Conservation (phyloP, 331 rosid species). For the Telfairia occidentalis region DNA sequence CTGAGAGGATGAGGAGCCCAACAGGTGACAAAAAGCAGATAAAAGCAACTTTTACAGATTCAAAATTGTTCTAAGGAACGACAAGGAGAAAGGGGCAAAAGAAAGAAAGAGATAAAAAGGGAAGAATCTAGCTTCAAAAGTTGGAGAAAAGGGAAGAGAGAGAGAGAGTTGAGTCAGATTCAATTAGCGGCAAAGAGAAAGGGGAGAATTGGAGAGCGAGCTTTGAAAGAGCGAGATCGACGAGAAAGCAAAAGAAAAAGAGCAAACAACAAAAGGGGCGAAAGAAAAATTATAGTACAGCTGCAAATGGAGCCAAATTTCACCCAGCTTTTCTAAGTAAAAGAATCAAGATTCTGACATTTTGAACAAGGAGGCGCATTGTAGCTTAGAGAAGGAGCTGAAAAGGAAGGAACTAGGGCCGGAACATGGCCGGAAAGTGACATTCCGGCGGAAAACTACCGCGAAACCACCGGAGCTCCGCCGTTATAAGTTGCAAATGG, state of each 20-base stretch:
- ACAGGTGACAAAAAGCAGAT: neutral
- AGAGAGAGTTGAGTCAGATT: conserved; percentile 30
- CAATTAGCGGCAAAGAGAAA: conserved; percentile 10
- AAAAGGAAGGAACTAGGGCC: neutral
- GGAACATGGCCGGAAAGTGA: neutral
- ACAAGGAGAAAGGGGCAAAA: conserved; percentile 9
- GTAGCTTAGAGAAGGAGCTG: conserved; percentile 11
- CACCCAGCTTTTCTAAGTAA: conserved; percentile 6
- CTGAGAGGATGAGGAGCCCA: neutral
- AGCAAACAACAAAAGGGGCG: neutral
- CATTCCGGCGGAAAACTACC: neutral
- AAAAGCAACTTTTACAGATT: conserved; percentile 11
- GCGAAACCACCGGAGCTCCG: neutral
- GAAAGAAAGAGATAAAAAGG: conserved; percentile 12
- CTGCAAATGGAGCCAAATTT: conserved; percentile 10
- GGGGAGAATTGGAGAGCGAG: neutral
- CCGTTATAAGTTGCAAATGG: neutral
- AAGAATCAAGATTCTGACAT: conserved; percentile 17
- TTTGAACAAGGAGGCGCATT: conserved; percentile 6
- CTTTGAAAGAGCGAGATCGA: conserved; percentile 31
- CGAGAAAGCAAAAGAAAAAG: conserved; percentile 1
- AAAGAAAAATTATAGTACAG: neutral
- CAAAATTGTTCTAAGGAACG: conserved; percentile 1
- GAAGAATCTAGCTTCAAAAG: conserved; percentile 10
- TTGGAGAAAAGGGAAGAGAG: neutral